Conservation (phyloP, 2,329 filamentous ascomycete species). For the Lasiodiplodia citricola region DNA sequence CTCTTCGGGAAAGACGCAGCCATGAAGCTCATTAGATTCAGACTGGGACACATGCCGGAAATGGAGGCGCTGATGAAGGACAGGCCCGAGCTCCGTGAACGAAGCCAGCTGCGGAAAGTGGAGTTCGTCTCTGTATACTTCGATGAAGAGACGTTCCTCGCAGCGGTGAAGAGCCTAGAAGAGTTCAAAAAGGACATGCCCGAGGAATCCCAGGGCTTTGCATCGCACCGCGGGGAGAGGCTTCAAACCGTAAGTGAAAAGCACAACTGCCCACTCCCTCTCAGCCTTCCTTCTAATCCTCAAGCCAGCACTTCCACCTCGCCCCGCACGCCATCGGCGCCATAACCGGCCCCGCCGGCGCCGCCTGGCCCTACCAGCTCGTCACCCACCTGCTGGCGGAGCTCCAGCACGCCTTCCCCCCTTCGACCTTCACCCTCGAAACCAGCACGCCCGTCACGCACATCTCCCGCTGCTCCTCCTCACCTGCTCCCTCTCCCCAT, state of each 20-base stretch:
- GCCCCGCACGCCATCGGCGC: conserved; percentile 27
- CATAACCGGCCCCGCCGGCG: conserved; percentile 40
- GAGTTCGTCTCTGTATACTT: not conserved
- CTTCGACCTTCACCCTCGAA: conserved; percentile 43
- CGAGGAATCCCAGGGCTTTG: not conserved
- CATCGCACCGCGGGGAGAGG: not conserved
- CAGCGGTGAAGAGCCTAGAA: not conserved
- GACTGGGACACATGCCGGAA: not conserved
- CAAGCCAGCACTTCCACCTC: not conserved
- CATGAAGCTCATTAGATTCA: not conserved
- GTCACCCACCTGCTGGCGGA: conserved; percentile 16
- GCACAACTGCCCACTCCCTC: not conserved
- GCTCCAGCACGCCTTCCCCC: not conserved
- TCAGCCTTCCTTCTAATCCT: not conserved
- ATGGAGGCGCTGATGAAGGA: not conserved
- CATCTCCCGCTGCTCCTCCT: conserved; percentile 30
- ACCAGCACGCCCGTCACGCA: conserved; percentile 46
- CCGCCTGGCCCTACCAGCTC: conserved; percentile 31
- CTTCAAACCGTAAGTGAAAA: not conserved
- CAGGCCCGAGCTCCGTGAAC: not conserved
- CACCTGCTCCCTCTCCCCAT: not conserved
- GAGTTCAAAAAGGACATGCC: conserved; percentile 8
- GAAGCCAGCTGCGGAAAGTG: not conserved
- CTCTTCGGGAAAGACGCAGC: not conserved
- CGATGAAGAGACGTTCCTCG: not conserved